These are phyloP conservation scores for Penicillium psychrosexuale DNA, from an alignment of 2,329 filamentous ascomycete species.

Conservation along the genomic window DNA sequence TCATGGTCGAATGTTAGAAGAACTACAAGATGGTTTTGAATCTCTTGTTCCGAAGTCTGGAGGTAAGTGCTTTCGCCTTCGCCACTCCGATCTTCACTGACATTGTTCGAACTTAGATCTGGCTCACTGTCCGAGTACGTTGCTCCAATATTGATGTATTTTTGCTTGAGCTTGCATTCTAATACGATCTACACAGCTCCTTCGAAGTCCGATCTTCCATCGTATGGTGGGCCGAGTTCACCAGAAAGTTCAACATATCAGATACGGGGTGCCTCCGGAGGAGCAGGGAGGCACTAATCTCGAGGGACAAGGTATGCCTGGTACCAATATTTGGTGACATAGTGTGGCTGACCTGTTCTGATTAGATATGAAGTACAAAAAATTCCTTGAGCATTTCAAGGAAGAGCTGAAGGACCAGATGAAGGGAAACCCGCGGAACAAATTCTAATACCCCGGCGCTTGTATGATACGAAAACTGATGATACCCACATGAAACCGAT, in stretches of 20 bases:
- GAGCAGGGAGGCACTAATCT: slow-evolving; percentile 44
- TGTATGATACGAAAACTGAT: slow-evolving; percentile 6
- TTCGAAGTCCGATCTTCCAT: slow-evolving; percentile 45
- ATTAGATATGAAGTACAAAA: slow-evolving; percentile 27
- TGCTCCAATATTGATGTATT: neutral
- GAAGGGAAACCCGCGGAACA: slow-evolving; percentile 37
- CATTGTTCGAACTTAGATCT: slow-evolving; percentile 27
- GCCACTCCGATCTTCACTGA: slow-evolving; percentile 10
- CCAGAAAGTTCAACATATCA: slow-evolving; percentile 40
- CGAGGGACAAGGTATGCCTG: slow-evolving; percentile 34
- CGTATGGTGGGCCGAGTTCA: slow-evolving; percentile 44
- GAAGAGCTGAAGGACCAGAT: slow-evolving; percentile 44
- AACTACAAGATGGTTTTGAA: slow-evolving; percentile 26
- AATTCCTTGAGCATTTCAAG: slow-evolving; percentile 41
- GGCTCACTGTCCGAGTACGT: slow-evolving; percentile 40
- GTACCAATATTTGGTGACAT: neutral
- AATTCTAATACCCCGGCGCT: slow-evolving; percentile 23
- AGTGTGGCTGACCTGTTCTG: slow-evolving; percentile 1
- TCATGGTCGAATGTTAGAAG: neutral
- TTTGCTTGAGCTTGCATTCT: slow-evolving; percentile 5
- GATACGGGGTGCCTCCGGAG: slow-evolving; percentile 43
- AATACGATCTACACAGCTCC: slow-evolving; percentile 32
- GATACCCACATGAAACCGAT: slow-evolving; percentile 9
- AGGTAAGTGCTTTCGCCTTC: slow-evolving; percentile 27
- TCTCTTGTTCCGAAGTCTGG: slow-evolving; percentile 32